These are phyloP conservation scores for Podila horticola DNA, from an alignment of 192 early-diverging fungal genomes.

Conservation along the genomic window DNA sequence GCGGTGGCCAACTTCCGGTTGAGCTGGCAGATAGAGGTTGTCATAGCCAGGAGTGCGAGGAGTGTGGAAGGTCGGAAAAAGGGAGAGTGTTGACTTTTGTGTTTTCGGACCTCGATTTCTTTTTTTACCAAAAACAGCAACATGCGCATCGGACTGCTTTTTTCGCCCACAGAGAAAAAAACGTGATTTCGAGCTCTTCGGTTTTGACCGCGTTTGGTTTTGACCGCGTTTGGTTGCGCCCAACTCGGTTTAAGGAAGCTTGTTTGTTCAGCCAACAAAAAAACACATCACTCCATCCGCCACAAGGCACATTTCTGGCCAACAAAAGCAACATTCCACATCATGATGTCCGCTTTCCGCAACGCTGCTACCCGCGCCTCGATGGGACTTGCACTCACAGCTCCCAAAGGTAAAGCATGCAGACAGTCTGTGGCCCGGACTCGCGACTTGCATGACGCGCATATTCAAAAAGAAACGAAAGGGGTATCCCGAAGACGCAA, in stretches of 20 bases:
- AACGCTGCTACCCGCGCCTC: neutral
- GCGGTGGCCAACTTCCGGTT: neutral
- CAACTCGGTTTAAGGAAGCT: too few relatives aligned
- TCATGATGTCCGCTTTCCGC: neutral
- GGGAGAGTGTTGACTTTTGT: conserved; percentile 7
- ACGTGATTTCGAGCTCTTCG: too few relatives aligned
- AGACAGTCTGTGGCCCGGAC: too few relatives aligned
- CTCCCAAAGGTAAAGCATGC: neutral
- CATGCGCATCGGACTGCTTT: too few relatives aligned
- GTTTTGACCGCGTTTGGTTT: too few relatives aligned
- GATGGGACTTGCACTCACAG: neutral
- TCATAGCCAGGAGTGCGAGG: neutral
- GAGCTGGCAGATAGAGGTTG: neutral
- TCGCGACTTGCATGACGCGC: neutral
- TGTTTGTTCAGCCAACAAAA: too few relatives aligned
- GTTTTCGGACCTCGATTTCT: neutral
- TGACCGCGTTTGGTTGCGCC: too few relatives aligned
- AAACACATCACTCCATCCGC: too few relatives aligned
- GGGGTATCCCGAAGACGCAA: neutral
- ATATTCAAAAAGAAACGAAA: neutral
- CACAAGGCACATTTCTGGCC: too few relatives aligned
- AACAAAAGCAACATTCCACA: neutral
- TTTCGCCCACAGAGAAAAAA: too few relatives aligned
- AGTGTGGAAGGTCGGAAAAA: neutral
- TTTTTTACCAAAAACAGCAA: neutral